Percentiles rank a stretch among this genome's conserved stretches.
phyloP scores from a whole-genome alignment of 1,284 basidiomycete species.

The Ceratobasidium sp. region DNA sequence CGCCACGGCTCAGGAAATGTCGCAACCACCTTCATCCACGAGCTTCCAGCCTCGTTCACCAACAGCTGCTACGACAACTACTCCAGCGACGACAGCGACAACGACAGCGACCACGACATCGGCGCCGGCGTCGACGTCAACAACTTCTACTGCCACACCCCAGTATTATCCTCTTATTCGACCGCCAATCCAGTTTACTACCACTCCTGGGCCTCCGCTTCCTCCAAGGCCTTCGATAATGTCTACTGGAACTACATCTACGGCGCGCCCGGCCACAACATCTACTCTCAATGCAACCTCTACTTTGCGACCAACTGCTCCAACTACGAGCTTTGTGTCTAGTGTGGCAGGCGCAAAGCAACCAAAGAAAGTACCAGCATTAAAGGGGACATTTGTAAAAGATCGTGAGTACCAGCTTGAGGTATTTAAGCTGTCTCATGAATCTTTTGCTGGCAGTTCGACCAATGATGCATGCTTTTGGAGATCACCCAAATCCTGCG shows the following conservation, averaged over 20 bases:
- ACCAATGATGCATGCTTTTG: conserved; percentile 95
- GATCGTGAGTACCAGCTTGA: conserved; percentile 67
- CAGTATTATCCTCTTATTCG: conserved; percentile 40
- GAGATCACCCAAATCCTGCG: conserved; percentile 88
- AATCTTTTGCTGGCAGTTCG: conserved; percentile 67
- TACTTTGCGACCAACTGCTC: conserved; percentile 23
- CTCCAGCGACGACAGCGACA: conserved; percentile 1
- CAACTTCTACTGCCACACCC: conserved; percentile 21
- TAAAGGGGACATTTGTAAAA: conserved; percentile 80
- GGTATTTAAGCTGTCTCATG: not conserved
- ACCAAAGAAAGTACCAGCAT: conserved; percentile 66
- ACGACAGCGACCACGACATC: not conserved
- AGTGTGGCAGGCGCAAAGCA: conserved; percentile 32
- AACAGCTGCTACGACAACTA: conserved; percentile 22
- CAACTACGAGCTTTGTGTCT: conserved; percentile 41
- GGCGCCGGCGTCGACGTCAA: not conserved
- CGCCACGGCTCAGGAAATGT: not conserved
- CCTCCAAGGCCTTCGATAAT: conserved; percentile 24
- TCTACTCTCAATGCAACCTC: conserved; percentile 13
- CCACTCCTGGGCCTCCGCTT: conserved; percentile 40
- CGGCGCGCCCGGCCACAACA: conserved; percentile 29
- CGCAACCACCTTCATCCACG: conserved; percentile 19
- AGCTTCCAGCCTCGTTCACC: conserved; percentile 22
- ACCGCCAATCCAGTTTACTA: conserved; percentile 38
- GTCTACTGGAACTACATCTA: conserved; percentile 11